Percentiles rank a stretch among this genome's conserved stretches.
Conservation (phyloP, 2,329 filamentous ascomycete genomes). For the Fusarium veterinarium region DNA sequence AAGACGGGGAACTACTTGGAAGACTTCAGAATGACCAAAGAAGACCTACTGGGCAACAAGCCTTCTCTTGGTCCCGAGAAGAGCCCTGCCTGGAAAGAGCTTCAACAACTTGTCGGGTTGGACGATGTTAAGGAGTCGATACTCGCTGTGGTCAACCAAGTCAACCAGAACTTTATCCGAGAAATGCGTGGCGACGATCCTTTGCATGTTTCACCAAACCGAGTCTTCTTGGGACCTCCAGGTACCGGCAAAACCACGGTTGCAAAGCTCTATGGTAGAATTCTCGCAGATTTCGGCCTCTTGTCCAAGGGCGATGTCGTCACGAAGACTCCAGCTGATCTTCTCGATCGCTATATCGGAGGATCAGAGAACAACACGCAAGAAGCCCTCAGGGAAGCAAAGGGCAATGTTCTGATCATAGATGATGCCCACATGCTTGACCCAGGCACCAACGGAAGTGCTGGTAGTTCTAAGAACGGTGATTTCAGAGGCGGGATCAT, state of each 20-base stretch:
- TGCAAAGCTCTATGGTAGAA: slow-evolving; percentile 75
- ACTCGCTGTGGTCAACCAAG: slow-evolving; percentile 58
- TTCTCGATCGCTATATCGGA: slow-evolving; percentile 72
- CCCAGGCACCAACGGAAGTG: slow-evolving; percentile 49
- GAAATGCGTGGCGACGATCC: slow-evolving; percentile 70
- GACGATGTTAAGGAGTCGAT: slow-evolving; percentile 66
- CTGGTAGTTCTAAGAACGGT: slow-evolving; percentile 47
- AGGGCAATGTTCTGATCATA: slow-evolving; percentile 80
- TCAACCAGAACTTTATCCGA: slow-evolving; percentile 71
- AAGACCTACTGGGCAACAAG: slow-evolving; percentile 77
- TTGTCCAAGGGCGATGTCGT: slow-evolving; percentile 66
- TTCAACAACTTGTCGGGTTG: slow-evolving; percentile 70
- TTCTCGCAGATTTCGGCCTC: slow-evolving; percentile 74
- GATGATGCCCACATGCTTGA: slow-evolving; percentile 80
- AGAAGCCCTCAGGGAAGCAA: slow-evolving; percentile 70
- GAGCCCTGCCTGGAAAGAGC: slow-evolving; percentile 66
- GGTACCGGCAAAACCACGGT: slow-evolving; percentile 81
- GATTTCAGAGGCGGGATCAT: slow-evolving; percentile 73
- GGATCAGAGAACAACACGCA: slow-evolving; percentile 77
- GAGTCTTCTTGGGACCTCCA: slow-evolving; percentile 76
- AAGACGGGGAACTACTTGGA: slow-evolving; percentile 40
- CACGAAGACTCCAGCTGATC: slow-evolving; percentile 77
- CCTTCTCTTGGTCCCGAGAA: slow-evolving; percentile 63
- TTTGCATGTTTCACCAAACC: slow-evolving; percentile 71
- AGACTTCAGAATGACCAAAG: slow-evolving; percentile 58